Evolutionary conservation across 2,329 filamentous ascomycete species (phyloP), one percentile per base, ranked within the genome.

Genomic region (Mycosphaerella sp.): DNA sequence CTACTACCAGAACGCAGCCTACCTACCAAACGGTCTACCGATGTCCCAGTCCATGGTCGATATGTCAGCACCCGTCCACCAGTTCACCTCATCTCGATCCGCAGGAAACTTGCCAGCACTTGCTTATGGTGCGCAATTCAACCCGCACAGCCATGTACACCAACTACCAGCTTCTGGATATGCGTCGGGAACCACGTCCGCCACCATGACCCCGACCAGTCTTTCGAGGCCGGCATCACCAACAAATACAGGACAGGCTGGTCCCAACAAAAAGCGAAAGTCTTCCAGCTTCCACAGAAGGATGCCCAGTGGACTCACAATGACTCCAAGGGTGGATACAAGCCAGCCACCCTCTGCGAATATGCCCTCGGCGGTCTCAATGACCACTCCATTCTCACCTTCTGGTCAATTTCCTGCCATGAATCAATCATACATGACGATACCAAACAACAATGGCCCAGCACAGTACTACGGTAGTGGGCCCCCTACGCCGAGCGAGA

Each of bases 211-310:
- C 9, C 77, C 84, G 4, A 78, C 79, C 13, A 82, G 77, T 57
- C 67, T 87, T 3, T 93, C 88, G 3, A 78, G 88, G 41, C 86
- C 88, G 59, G 78, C 81, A 4, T 93, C 89, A 1, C 87, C 88
- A 1, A 64, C 78, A 71, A 43, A 56, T 50, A 62, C 64, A 30
- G 80, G 77, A 12, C 77, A 82, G 46, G 71, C 76, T 28, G 85
- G 82, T 1, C 86, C 86, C 1, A 78, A 81, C 39, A 95, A 94
- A 75, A 89, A 89, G 71, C 80, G 89, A 56, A 95, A 95, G 68
- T 82, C 59, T 45, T 70, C 64, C 13, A 60, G 53, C 21, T 59
- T 67, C 39, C 68, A 69, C 43, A 70, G 74, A 30, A 87, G 87
- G 66, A 73, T 94, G 12, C 86, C 88, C 0, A 82, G 79, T 14